Percentiles rank a stretch among this genome's conserved stretches.
Conservation (phyloP, 208 protist genomes). For the Naegleria fowleri region DNA sequence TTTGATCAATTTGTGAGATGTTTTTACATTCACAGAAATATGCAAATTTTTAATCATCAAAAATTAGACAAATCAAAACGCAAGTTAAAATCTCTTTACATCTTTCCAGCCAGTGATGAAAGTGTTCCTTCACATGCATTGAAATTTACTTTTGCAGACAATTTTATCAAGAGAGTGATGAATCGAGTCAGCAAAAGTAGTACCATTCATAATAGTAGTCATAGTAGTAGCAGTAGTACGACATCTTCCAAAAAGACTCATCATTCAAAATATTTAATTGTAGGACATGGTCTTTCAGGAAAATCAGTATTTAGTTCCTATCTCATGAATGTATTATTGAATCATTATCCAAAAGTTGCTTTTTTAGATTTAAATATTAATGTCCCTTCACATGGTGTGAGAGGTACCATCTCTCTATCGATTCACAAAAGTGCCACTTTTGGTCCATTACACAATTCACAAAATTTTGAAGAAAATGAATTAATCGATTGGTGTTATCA, state of each 20-base stretch:
- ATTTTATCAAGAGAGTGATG: neutral
- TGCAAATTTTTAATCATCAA: neutral
- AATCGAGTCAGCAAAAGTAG: neutral
- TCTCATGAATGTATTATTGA: conserved; percentile 2
- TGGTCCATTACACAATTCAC: neutral
- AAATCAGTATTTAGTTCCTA: neutral
- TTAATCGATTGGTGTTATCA: neutral
- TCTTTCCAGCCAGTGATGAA: neutral
- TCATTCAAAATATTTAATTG: neutral
- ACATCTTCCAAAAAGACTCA: too few species aligned
- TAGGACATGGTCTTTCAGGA: neutral
- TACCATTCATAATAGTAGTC: too few species aligned
- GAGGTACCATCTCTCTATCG: neutral
- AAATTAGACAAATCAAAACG: neutral
- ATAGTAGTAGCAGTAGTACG: too few species aligned
- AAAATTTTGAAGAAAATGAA: conserved; percentile 1
- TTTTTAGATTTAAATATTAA: conserved; percentile 15
- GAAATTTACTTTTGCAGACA: neutral
- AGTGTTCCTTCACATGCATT: neutral
- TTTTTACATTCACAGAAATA: neutral
- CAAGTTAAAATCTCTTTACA: neutral
- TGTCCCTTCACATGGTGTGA: neutral
- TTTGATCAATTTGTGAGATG: neutral
- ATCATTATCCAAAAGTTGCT: neutral
- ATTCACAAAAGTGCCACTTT: neutral